These are phyloP conservation scores for Eimeria maxima DNA, from an alignment of 169 alveolate species.

Conservation along the genomic window DNA sequence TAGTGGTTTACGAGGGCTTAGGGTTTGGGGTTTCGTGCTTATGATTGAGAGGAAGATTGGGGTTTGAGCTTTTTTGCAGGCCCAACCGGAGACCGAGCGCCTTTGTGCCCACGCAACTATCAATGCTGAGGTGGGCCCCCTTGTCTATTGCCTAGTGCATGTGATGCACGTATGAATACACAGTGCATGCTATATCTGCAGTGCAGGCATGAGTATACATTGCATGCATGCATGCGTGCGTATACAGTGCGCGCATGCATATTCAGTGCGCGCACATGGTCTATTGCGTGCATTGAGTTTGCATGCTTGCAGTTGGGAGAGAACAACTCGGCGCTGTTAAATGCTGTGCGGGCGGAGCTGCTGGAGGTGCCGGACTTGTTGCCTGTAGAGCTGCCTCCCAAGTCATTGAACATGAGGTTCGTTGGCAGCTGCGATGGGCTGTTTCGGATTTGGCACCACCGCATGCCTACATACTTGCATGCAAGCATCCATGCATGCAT, in stretches of 20 bases:
- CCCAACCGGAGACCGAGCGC: slow-evolving; percentile 49
- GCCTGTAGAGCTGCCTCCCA: slow-evolving; percentile 70
- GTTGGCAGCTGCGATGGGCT: background rate
- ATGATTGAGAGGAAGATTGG: background rate
- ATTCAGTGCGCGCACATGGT: no score
- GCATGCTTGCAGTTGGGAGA: slow-evolving; percentile 69
- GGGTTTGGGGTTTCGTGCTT: slow-evolving; percentile 2
- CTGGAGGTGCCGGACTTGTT: slow-evolving; percentile 78
- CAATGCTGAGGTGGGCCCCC: slow-evolving; percentile 72
- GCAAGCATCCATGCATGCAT: slow-evolving; percentile 3
- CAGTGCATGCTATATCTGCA: background rate
- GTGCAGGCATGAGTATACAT: no score
- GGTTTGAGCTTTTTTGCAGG: slow-evolving; percentile 8
- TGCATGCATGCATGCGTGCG: background rate
- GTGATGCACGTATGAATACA: background rate
- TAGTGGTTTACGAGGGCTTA: background rate
- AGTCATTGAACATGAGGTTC: slow-evolving; percentile 43
- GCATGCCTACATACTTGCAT: slow-evolving; percentile 5
- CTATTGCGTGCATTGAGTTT: background rate
- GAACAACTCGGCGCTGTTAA: slow-evolving; percentile 33
- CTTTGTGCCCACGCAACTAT: slow-evolving; percentile 79
- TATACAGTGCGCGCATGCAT: background rate
- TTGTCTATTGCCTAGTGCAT: background rate
- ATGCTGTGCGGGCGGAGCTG: slow-evolving; percentile 79
- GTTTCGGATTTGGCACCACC: background rate